Base-by-base conservation (phyloP, 78 protist species). In the Anaeramoeba flamelloides region DNA sequence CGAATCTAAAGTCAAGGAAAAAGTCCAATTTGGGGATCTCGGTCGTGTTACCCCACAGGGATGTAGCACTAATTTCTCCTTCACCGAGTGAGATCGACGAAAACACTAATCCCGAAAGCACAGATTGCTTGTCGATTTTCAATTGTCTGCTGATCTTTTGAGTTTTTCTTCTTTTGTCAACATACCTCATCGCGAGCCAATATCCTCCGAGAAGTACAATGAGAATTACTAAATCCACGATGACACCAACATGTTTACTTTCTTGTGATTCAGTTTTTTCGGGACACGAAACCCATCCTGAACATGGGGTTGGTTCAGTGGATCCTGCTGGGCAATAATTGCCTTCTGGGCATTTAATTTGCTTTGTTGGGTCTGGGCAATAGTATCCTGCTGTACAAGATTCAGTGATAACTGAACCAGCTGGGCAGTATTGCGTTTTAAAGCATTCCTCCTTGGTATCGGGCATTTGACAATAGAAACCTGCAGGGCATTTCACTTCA, bases 381-480 rank as follows among this genome's bases (percentile, higher is more conserved):
- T 1, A 2, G 26, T 1, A 81, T 22, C 88, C 88, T 12, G 88
- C 76, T 34, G 87, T 76, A 65, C 87, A 85, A 0, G 0, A 1
- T n/a, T 31, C 3, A 39, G 85, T 81, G 3, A 1, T 3, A 30
- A 0, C 38, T 1, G 74, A 3, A 1, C 53, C 84, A 37, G 38
- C 39, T 32, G 34, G 8, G 26, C 41, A 12, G 53, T 69, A 78
- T 31, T 76, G 12, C 37, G 38, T 12, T 4, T 76, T 31, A 12
- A 4, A 4, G 12, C 78, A 76, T 39, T 12, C 75, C 78, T 76
- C 12, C 75, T 12, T 76, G 78, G 78, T 22, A 39, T 76, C n/a
- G n/a, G n/a, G n/a, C n/a, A n/a, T n/a, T n/a, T n/a, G n/a, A n/a
- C n/a, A n/a, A n/a, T n/a, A n/a, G n/a, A n/a, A n/a, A n/a, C n/a